Percentiles rank a stretch among this genome's conserved stretches.
phyloP scores from a whole-genome alignment of 2,329 filamentous ascomycete species.

The Verticillium isaacii region DNA sequence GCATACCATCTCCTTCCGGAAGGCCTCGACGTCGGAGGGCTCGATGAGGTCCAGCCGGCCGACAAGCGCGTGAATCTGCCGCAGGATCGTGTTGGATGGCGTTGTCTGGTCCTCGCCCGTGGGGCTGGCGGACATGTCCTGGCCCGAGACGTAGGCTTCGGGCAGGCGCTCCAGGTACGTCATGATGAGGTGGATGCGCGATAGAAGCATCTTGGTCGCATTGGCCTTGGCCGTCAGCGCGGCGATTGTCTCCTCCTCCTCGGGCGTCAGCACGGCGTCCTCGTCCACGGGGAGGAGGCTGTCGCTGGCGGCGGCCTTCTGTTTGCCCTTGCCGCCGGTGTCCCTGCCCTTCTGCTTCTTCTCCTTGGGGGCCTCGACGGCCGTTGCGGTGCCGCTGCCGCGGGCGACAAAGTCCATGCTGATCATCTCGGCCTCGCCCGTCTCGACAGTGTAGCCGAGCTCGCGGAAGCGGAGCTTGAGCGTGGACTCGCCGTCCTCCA shows the following conservation, averaged over 20 bases:
- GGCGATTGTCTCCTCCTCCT: conserved; percentile 58
- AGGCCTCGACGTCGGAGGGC: conserved; percentile 61
- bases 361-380: conserved; percentile 33
- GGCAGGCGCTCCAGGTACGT: conserved; percentile 74
- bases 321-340: conserved; percentile 17
- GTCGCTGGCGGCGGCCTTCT: conserved; percentile 21
- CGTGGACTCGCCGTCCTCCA: conserved; percentile 56
- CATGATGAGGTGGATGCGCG: conserved; percentile 66
- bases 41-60: conserved; percentile 77
- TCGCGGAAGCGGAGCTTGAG: conserved; percentile 73
- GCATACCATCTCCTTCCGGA: conserved; percentile 66
- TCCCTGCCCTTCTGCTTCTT: conserved; percentile 8
- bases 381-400: conserved; percentile 75
- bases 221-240: conserved; percentile 82
- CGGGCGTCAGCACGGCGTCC: conserved; percentile 45
- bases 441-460: conserved; percentile 83
- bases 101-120: conserved; percentile 27
- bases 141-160: conserved; percentile 54
- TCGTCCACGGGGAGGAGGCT: conserved; percentile 12
- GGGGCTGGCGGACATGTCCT: conserved; percentile 24
- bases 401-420: conserved; percentile 89
- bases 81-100: conserved; percentile 69
- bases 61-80: conserved; percentile 82
- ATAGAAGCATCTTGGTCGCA: conserved; percentile 88
- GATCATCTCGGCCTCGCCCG: conserved; percentile 96